Percentiles rank a stretch among this genome's conserved stretches.
phyloP scores from a whole-genome alignment of 306 rosid genomes.

The Vigna trinervia region DNA sequence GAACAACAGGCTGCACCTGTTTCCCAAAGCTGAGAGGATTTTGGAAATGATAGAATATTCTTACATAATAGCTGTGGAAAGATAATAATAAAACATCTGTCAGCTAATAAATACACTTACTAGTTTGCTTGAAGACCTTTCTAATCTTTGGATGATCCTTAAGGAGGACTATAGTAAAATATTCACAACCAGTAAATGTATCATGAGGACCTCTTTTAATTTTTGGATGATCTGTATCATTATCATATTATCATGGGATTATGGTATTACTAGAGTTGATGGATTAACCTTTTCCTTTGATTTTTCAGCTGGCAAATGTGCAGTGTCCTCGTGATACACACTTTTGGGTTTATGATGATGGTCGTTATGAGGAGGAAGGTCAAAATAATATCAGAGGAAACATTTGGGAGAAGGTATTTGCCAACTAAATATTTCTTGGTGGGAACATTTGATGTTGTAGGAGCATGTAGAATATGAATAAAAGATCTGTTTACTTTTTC shows the following conservation, averaged over 20 bases:
- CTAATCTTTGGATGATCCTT: constrained; percentile 6
- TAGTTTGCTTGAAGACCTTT: neutral
- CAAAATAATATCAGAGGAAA: constrained; percentile 98
- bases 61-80: constrained; percentile 30
- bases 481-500: constrained; percentile 46
- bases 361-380: constrained; percentile 99
- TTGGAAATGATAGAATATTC: constrained; percentile 18
- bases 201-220: constrained; percentile 24
- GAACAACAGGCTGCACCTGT: constrained; percentile 19
- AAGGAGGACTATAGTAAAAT: constrained; percentile 21
- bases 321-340: constrained; percentile 99
- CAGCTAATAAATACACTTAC: constrained; percentile 1
- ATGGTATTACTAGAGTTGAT: constrained; percentile 32
- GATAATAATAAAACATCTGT: neutral
- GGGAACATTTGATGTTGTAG: constrained; percentile 18
- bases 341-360: constrained; percentile 99
- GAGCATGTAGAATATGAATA: constrained; percentile 39
- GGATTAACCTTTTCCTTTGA: constrained; percentile 44
- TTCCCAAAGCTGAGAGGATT: neutral
- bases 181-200: constrained; percentile 18
- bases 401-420: constrained; percentile 96
- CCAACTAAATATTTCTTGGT: constrained; percentile 29
- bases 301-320: constrained; percentile 88
- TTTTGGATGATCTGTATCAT: neutral
- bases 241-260: neutral